These are phyloP conservation scores for Ceratobasidium sp. DNA, from an alignment of 1,284 basidiomycete genomes.

Conservation along the genomic window DNA sequence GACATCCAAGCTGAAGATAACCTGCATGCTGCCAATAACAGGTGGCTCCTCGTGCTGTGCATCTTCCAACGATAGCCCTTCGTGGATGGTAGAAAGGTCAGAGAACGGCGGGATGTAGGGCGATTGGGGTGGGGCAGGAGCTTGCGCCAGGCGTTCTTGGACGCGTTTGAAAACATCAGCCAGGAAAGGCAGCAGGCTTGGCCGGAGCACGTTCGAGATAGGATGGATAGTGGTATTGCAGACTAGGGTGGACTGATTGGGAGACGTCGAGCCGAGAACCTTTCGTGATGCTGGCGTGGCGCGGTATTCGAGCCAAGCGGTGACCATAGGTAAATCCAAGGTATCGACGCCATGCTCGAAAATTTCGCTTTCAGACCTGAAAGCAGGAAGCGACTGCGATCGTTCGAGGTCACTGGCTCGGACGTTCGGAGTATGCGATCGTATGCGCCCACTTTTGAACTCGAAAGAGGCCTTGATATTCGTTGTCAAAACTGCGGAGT, in stretches of 20 bases:
- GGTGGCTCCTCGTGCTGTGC: conserved; percentile 36
- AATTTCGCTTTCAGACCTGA: conserved; percentile 42
- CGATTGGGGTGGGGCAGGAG: conserved; percentile 49
- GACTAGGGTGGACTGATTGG: conserved; percentile 69
- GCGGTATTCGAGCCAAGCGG: conserved; percentile 86
- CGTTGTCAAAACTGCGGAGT: conserved; percentile 60
- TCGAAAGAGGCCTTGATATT: conserved; percentile 78
- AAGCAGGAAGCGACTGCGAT: conserved; percentile 12
- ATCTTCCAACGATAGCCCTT: conserved; percentile 47
- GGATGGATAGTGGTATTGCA: conserved; percentile 87
- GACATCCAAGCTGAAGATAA: conserved; percentile 88
- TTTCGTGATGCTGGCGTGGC: conserved; percentile 61
- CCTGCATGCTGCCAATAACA: conserved; percentile 62
- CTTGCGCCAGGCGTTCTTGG: conserved; percentile 71
- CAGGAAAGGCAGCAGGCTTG: conserved; percentile 85
- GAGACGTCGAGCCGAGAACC: conserved; percentile 55
- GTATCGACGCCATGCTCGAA: conserved; percentile 53
- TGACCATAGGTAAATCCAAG: conserved; percentile 75
- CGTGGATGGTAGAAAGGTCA: conserved; percentile 50
- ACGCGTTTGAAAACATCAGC: conserved; percentile 75
- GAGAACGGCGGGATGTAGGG: conserved; percentile 52
- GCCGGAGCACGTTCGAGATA: conserved; percentile 84
- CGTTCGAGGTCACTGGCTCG: conserved; percentile 56
- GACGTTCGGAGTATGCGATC: conserved; percentile 64
- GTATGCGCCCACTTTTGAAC: conserved; percentile 84